Conservation (phyloP, 768 basidiomycete genomes). For the Xanthoconium stramineum region DNA sequence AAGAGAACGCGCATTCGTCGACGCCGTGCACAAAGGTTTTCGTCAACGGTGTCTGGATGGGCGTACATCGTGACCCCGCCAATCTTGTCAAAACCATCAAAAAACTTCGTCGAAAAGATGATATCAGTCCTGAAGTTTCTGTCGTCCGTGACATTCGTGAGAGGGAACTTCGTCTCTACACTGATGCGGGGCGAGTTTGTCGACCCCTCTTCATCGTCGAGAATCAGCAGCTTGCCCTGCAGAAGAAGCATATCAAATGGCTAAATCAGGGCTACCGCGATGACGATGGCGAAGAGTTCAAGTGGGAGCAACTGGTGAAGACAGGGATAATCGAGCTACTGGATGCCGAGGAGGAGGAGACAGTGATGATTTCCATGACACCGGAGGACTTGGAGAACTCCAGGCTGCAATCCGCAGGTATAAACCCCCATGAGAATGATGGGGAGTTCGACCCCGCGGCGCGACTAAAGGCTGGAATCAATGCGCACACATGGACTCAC, state of each 20-base stretch:
- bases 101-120: constrained; percentile 87
- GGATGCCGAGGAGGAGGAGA: constrained; percentile 99
- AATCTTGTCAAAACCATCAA: constrained; percentile 92
- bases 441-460: constrained; percentile 82
- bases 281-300: constrained; percentile 57
- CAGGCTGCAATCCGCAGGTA: constrained; percentile 57
- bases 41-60: constrained; percentile 99
- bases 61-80: constrained; percentile 92
- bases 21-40: constrained; percentile 94
- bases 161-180: constrained; percentile 89
- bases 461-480: constrained; percentile 79
- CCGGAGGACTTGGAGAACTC: constrained; percentile 92
- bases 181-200: constrained; percentile 95
- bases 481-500: constrained; percentile 93
- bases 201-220: constrained; percentile 97
- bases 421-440: constrained; percentile 58
- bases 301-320: constrained; percentile 84
- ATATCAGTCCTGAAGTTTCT: constrained; percentile 94
- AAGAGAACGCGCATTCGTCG: constrained; percentile 85
- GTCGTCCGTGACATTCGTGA: constrained; percentile 98
- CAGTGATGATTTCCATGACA: constrained; percentile 99
- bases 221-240: constrained; percentile 77
- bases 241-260: constrained; percentile 82
- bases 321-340: constrained; percentile 89
- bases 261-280: constrained; percentile 57